phyloP scores from a whole-genome alignment of 1,284 basidiomycete genomes.

The Rhizoctonia solani region DNA sequence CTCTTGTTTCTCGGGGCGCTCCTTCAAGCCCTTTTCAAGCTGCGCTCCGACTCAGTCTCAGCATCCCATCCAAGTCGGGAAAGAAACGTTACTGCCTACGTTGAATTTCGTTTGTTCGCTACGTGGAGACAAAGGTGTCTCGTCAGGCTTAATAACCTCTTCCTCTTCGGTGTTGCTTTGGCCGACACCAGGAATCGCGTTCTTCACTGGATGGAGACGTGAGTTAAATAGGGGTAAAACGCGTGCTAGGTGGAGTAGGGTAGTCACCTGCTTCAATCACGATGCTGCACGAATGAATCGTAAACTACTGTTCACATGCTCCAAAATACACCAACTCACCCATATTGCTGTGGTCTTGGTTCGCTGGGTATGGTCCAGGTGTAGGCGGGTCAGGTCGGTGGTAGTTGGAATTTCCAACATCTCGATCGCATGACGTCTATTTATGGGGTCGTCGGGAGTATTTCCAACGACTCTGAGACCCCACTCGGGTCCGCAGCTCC shows the following conservation, averaged over 20 bases:
- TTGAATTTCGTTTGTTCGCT: constrained; percentile 19
- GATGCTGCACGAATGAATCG: neutral
- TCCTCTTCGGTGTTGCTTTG: neutral
- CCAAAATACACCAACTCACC: no score
- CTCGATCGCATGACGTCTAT: no score
- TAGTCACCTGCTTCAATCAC: constrained; percentile 21
- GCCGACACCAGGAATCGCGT: constrained; percentile 6
- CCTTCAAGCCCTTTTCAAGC: constrained; percentile 62
- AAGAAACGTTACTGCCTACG: neutral
- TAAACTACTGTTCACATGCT: no score
- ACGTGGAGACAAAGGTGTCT: constrained; percentile 34
- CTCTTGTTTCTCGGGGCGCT: constrained; percentile 64
- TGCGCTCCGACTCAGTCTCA: constrained; percentile 43
- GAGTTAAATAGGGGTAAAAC: constrained; percentile 2
- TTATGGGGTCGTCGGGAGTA: no score
- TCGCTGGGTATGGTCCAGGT: no score
- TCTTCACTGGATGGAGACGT: constrained; percentile 8
- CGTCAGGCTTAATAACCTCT: constrained; percentile 34
- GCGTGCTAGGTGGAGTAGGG: neutral
- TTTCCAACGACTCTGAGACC: no score
- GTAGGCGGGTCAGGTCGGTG: no score
- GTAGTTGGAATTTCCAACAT: no score
- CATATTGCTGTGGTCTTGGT: no score
- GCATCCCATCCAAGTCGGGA: constrained; percentile 4
- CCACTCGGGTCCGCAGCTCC: no score